Conservation (phyloP, 1,284 basidiomycete genomes). For the Leccinum pachyderme region DNA sequence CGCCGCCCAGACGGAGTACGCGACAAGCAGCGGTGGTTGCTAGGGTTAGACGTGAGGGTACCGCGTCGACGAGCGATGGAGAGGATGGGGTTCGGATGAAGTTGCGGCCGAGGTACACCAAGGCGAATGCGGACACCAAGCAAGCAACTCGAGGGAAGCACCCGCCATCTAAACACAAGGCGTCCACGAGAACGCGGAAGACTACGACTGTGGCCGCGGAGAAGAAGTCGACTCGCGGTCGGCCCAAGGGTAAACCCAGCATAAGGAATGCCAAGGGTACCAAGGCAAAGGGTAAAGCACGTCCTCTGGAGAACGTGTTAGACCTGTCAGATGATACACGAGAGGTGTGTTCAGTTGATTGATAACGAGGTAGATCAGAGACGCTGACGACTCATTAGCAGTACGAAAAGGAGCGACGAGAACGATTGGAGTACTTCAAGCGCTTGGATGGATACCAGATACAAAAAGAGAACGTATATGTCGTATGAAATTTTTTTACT, state of each 20-base stretch:
- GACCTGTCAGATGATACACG: slow-evolving; percentile 33
- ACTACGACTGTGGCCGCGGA: neutral
- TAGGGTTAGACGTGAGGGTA: slow-evolving; percentile 6
- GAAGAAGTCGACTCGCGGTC: slow-evolving; percentile 17
- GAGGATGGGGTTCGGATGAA: slow-evolving; percentile 20
- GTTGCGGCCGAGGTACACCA: slow-evolving; percentile 17
- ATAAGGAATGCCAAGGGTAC: slow-evolving; percentile 18
- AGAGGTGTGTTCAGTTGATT: slow-evolving; percentile 21
- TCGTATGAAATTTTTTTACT: slow-evolving; percentile 40
- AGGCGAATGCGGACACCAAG: slow-evolving; percentile 7
- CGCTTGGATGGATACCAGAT: slow-evolving; percentile 51
- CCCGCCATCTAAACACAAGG: slow-evolving; percentile 10
- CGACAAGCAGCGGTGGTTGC: slow-evolving; percentile 25
- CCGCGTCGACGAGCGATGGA: slow-evolving; percentile 1
- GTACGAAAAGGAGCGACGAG: slow-evolving; percentile 46
- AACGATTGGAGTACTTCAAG: slow-evolving; percentile 56
- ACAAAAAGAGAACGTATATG: slow-evolving; percentile 58
- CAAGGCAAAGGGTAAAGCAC: slow-evolving; percentile 31
- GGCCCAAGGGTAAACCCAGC: slow-evolving; percentile 18
- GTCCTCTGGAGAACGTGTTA: slow-evolving; percentile 24
- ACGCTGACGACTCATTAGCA: slow-evolving; percentile 31
- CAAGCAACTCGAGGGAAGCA: slow-evolving; percentile 5
- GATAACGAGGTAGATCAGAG: neutral
- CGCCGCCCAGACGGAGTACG: slow-evolving; percentile 26
- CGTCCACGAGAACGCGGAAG: slow-evolving; percentile 8